Evolutionary conservation across 208 protist genomes (phyloP), one percentile per base, ranked within the genome.

Genomic region (Tetramitus jugosus): DNA sequence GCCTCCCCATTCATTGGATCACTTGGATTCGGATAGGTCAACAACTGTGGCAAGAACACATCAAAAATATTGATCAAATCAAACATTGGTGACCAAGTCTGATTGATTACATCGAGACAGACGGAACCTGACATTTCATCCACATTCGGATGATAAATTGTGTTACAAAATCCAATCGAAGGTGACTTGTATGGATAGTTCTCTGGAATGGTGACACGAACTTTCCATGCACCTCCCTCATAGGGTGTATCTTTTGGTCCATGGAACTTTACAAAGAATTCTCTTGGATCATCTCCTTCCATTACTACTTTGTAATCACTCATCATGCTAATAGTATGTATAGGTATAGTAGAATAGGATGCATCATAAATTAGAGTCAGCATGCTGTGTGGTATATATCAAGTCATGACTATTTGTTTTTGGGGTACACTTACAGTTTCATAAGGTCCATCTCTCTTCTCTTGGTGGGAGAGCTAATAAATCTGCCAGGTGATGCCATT

Each of bases 41-140:
- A 85, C 35, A 99, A 87, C 88, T 99, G 96, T 8, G 96, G 96
- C 40, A 99, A 87, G 82, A 99, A 99, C 0, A 96, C 89, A 67
- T 97, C 94, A 78, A 98, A 98, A 42, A 94, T 88, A 79, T 94
- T 94, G 39, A 93, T 80, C 17, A 94, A 69, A 71, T 94, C 94
- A 87, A 97, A 99, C 93, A 99, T 97, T 8, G 97, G 97, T 45
- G 92, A 97, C 97, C 97, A 99, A 8, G 95, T 98, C 79, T 99
- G 96, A 84, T 99, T 99, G 82, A 99, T 97, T 60, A 98, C 96
- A 82, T 99, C 96, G 20, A 99, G 88, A 85, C 97, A 99, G 60
- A 99, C 95, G 67, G 94, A 97, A 49, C 97, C 97, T 42, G 95
- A 98, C 76, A 84, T 82, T 82, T 97, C 94, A 82, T 98, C 96